Percentiles rank a stretch among this genome's conserved stretches.
phyloP scores from a whole-genome alignment of 352 stramenopile species.

The Globisporangium orthogonon region DNA sequence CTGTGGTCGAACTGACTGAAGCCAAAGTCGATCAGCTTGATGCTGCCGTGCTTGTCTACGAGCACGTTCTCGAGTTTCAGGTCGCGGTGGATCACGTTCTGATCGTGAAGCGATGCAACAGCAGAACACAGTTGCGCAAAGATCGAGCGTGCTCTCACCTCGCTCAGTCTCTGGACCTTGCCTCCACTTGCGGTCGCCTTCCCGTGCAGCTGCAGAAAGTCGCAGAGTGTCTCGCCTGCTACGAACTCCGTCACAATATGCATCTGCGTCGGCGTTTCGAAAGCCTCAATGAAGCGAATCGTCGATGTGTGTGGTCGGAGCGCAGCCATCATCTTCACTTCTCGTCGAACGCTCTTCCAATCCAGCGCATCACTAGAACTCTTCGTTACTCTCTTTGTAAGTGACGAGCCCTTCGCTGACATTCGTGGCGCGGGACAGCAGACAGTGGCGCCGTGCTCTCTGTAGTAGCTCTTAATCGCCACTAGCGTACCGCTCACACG shows the following conservation, averaged over 20 bases:
- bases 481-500: constrained; percentile 33
- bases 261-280: constrained; percentile 49
- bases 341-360: constrained; percentile 55
- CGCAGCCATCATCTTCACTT: constrained; percentile 38
- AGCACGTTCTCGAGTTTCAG: constrained; percentile 78
- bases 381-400: neutral
- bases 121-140: constrained; percentile 34
- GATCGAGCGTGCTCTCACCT: constrained; percentile 27
- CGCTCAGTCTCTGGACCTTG: constrained; percentile 15
- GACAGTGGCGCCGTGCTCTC: constrained; percentile 24
- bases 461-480: constrained; percentile 61
- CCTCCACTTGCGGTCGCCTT: constrained; percentile 19
- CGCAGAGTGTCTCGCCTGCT: constrained; percentile 30
- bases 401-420: neutral
- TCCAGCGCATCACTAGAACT: constrained; percentile 26
- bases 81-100: constrained; percentile 61
- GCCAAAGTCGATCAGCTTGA: constrained; percentile 62
- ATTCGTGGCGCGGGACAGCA: constrained; percentile 18
- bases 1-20: constrained; percentile 44
- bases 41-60: constrained; percentile 25
- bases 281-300: constrained; percentile 47
- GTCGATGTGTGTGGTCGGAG: constrained; percentile 33
- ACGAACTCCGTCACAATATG: constrained; percentile 54
- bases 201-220: constrained; percentile 20
- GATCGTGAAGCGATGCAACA: constrained; percentile 36